A percentile compares a stretch with the other conserved stretches of the same genome.
These are phyloP conservation scores for Elsinoe arachidis DNA, from an alignment of 2,329 filamentous ascomycete species.

Conservation along the genomic window DNA sequence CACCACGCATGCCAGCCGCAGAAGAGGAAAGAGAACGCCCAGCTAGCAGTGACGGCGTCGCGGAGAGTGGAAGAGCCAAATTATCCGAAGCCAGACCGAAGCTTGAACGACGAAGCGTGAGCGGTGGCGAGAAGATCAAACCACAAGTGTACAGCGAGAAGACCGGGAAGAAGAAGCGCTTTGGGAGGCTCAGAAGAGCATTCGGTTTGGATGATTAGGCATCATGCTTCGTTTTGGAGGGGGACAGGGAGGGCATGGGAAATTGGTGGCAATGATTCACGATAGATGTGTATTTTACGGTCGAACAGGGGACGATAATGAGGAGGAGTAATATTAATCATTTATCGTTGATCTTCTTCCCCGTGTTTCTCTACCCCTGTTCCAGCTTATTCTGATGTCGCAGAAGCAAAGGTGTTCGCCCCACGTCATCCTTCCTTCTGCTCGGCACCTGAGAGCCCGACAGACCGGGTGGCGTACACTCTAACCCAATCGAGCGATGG, in stretches of 20 bases:
- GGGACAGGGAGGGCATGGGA: not conserved
- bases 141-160: conserved; percentile 24
- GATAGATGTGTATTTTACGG: conserved; percentile 2
- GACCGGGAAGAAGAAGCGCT: conserved; percentile 55
- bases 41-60: conserved; percentile 27
- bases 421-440: not conserved
- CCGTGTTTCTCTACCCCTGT: too few relatives aligned
- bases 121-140: conserved; percentile 10
- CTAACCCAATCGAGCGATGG: conserved; percentile 2
- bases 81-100: conserved; percentile 19
- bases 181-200: conserved; percentile 56
- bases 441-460: not conserved
- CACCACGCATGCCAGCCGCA: conserved; percentile 20
- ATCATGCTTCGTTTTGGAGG: not conserved
- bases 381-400: too few relatives aligned
- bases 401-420: not conserved
- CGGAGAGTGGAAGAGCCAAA: conserved; percentile 19
- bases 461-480: not conserved
- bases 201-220: conserved; percentile 50
- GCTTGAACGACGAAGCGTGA: conserved; percentile 27
- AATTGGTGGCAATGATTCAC: conserved; percentile 4
- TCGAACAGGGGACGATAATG: not conserved
- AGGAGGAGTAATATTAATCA: not conserved
- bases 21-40: conserved; percentile 20
- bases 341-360: not conserved